These are phyloP conservation scores for Aspergillus kassunensis DNA, from an alignment of 495 filamentous ascomycete species.

Conservation along the genomic window DNA sequence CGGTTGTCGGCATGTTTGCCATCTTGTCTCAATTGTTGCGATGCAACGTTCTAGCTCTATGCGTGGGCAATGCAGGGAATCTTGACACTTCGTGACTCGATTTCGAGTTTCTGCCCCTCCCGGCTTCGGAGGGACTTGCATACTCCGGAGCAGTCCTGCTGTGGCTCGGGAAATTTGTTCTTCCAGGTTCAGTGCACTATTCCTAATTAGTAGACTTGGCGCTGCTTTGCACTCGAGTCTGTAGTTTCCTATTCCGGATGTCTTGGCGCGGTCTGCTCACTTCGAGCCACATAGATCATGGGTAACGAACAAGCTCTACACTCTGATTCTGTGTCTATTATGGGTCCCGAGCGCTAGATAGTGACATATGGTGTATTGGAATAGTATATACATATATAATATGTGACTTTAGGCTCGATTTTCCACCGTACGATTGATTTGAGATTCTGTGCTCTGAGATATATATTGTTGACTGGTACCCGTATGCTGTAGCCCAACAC, in stretches of 20 bases:
- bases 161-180: background rate
- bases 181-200: background rate
- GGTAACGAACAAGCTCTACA: background rate
- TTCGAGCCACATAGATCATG: background rate
- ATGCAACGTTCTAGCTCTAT: background rate
- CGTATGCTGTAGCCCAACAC: too few species aligned
- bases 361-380: too few species aligned
- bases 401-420: too few species aligned
- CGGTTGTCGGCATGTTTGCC: background rate
- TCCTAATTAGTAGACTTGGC: background rate
- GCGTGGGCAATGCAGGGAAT: background rate
- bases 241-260: background rate
- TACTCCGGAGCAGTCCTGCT: too few species aligned
- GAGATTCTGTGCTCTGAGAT: too few species aligned
- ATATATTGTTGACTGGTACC: too few species aligned
- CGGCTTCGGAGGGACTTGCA: too few species aligned
- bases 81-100: too few species aligned
- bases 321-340: background rate
- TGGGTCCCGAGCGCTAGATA: too few species aligned
- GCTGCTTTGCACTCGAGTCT: background rate
- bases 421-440: too few species aligned
- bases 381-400: too few species aligned
- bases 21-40: background rate
- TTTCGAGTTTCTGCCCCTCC: too few species aligned
- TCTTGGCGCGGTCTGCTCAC: background rate